Base-by-base conservation (phyloP, 441 rosid genomes). In the Jatropha podagrica region DNA sequence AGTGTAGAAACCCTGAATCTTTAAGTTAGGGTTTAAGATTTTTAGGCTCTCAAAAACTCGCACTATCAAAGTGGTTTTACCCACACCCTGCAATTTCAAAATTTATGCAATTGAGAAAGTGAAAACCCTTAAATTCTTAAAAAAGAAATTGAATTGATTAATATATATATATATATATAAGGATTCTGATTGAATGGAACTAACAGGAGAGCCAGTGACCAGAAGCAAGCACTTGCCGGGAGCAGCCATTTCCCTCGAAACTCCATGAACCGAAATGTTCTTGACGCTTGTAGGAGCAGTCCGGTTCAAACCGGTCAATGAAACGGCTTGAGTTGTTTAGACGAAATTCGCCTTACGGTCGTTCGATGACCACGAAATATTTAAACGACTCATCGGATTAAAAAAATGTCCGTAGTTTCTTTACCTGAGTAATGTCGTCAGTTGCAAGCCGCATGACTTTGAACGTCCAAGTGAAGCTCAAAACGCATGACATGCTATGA, bases 1-100 rank as follows among this genome's bases (percentile, higher is more conserved):
- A 27, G 93, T 85, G 75, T 83, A 86, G 84, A 91, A 89, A 4
- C 96, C 92, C 74, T 88, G 92, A 73, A 88, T 78, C 80, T 86
- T 89, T 70, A 87, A 69, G 74, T 70, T 80, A 62, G 91, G 89
- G 74, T 83, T 81, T 17, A 86, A 87, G 69, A 68, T 49, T 71
- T 71, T 87, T 60, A 89, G 86, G 76, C 65, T 81, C 44, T 91
- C 92, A 51, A 81, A 77, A 54, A 88, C 86, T 72, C 84, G 81
- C 75, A 69, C 84, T 15, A 88, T 86, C 80, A 91, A 83, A 65
- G 91, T 88, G 79, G 89, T 85, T 84, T 91, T 91, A 9, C 96
- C 96, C 63, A 87, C 93, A 9, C 91, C 93, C 92, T 88, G 86
- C 68, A 46, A 70, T 51, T 56, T 20, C 8, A n/a, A 20, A n/a